phyloP scores from a whole-genome alignment of 2,329 filamentous ascomycete species.

The Anthostomella pinea region DNA sequence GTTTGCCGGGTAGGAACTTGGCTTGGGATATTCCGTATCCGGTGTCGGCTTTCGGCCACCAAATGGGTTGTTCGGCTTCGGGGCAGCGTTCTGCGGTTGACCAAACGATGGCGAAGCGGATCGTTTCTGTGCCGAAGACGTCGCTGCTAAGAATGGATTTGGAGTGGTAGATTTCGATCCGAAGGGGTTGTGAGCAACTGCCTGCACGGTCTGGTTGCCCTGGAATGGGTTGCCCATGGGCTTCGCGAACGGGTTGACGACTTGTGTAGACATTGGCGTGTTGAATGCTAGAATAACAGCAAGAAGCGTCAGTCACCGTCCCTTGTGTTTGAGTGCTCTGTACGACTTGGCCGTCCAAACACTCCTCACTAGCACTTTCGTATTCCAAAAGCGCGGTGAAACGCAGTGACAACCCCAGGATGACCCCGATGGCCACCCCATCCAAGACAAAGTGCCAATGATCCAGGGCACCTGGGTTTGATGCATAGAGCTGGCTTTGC shows the following conservation, averaged over 20 bases:
- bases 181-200: conserved; percentile 8
- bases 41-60: conserved; percentile 2
- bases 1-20: too few species aligned
- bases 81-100: conserved; percentile 5
- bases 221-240: conserved; percentile 21
- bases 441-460: too few species aligned
- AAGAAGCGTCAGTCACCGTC: conserved; percentile 15
- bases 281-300: conserved; percentile 25
- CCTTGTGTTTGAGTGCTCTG: not conserved
- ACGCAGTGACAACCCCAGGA: too few species aligned
- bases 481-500: too few species aligned
- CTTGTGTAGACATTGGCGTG: conserved; percentile 9
- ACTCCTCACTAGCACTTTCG: too few species aligned
- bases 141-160: conserved; percentile 10
- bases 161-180: conserved; percentile 1
- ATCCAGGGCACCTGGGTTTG: too few species aligned
- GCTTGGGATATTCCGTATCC: conserved; percentile 4
- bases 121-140: conserved; percentile 7
- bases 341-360: too few species aligned
- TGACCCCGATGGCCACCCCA: too few species aligned
- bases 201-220: conserved; percentile 8
- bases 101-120: conserved; percentile 13
- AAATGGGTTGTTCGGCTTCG: conserved; percentile 15
- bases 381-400: too few species aligned
- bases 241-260: conserved; percentile 23